A percentile compares a stretch with the other conserved stretches of the same genome.
These are phyloP conservation scores for Solanum stenotomum DNA, from an alignment of 257 asterid genomes.

Conservation along the genomic window DNA sequence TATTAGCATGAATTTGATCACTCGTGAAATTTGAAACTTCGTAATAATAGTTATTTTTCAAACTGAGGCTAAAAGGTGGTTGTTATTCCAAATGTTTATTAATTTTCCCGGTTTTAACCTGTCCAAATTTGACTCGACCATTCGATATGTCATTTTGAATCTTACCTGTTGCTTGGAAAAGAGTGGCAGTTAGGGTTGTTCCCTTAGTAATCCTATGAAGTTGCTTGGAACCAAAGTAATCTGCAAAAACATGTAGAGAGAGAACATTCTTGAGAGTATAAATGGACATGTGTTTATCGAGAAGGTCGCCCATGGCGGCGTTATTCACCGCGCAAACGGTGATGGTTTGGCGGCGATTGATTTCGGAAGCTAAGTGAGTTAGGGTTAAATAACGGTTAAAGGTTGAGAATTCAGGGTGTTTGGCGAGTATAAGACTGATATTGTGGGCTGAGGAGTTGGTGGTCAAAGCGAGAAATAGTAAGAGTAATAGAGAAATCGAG, in stretches of 20 bases:
- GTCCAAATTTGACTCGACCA: not conserved
- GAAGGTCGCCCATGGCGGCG: constrained; percentile 64
- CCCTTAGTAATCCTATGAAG: constrained; percentile 77
- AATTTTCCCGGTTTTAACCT: accelerated
- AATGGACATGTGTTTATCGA: constrained; percentile 50
- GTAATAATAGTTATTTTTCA: not conserved
- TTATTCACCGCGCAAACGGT: constrained; percentile 85
- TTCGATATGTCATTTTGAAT: not conserved
- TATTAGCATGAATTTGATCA: not conserved
- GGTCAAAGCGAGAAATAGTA: constrained; percentile 4
- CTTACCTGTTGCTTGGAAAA: constrained; percentile 91
- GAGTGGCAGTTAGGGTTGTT: constrained; percentile 77
- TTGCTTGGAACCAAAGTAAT: constrained; percentile 75
- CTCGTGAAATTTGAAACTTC: not conserved
- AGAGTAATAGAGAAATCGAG: not conserved
- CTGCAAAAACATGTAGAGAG: constrained; percentile 84
- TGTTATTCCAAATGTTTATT: not conserved
- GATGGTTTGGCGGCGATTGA: constrained; percentile 88
- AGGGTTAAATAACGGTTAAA: constrained; percentile 81
- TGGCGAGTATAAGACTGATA: constrained; percentile 59
- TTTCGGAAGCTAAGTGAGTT: constrained; percentile 87
- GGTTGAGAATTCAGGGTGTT: constrained; percentile 72
- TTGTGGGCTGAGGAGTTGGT: constrained; percentile 46
- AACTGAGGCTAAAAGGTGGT: not conserved
- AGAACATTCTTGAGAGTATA: constrained; percentile 63